A percentile compares a stretch with the other conserved stretches of the same genome.
Evolutionary conservation across 495 filamentous ascomycete species (phyloP).

Genomic region (Rusavskia elegans): DNA sequence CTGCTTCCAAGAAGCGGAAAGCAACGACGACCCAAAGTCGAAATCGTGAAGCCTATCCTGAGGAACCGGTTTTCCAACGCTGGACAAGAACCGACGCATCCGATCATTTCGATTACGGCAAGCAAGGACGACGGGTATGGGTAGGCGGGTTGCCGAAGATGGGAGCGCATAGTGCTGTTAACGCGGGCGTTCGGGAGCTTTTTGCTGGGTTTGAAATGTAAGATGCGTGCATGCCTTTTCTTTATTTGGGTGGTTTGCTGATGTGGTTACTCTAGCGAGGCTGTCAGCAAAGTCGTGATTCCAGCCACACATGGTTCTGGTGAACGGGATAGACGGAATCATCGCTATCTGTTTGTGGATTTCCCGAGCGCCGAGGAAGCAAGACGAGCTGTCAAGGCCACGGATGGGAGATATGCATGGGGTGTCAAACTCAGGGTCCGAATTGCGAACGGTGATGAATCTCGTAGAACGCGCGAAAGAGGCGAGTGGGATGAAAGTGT

Average conservation of each 20-base stretch:
- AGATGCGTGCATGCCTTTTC: neutral
- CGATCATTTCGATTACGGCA: constrained; percentile 15
- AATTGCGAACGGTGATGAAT: neutral
- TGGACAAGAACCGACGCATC: constrained; percentile 12
- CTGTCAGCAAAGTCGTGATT: constrained; percentile 45
- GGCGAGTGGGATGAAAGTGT: constrained; percentile 1
- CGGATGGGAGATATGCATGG: constrained; percentile 28
- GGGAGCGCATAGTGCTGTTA: constrained; percentile 35
- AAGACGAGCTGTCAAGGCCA: constrained; percentile 26
- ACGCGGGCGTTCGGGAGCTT: constrained; percentile 36
- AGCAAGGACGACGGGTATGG: constrained; percentile 40
- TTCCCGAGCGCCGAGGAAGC: constrained; percentile 40
- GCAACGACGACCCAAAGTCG: neutral
- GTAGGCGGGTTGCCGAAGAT: constrained; percentile 49
- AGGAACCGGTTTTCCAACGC: constrained; percentile 5
- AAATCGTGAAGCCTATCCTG: neutral
- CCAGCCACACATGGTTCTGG: neutral
- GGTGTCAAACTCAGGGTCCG: constrained; percentile 29
- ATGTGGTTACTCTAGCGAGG: constrained; percentile 18
- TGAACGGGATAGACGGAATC: constrained; percentile 16
- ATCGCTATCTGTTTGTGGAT: constrained; percentile 57
- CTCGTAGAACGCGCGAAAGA: constrained; percentile 2
- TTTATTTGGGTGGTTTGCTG: neutral
- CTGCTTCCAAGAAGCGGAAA: constrained; percentile 13
- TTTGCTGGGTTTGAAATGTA: constrained; percentile 43